Evolutionary conservation across 2,329 filamentous ascomycete species (phyloP), one percentile per base, ranked within the genome.

Genomic region (Ceratocystiopsis minuta): DNA sequence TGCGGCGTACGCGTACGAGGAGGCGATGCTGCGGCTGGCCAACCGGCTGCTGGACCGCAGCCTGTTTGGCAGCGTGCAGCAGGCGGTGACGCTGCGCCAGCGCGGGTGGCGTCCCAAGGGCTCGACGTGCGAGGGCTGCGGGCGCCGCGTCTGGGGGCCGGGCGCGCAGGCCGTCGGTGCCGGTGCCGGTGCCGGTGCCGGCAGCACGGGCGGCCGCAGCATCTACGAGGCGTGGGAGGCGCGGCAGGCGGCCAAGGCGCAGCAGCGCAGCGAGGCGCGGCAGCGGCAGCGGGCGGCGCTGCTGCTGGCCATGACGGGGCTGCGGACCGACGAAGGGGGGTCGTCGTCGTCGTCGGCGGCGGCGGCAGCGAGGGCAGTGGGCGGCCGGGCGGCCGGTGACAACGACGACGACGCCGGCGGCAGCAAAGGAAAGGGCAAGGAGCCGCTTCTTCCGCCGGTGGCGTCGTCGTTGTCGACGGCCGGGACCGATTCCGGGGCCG

Each of bases 1-100:
- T 60, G 78, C 88, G 0, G 88, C 90, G 0, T 98, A 98, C 56
- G 80, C 86, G 0, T 95, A 96, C 55, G 90, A 98, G 58, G 83
- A 88, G 56, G 87, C 82, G 0, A 82, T 98, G 15, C 69, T 98
- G 16, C 69, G 72, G 2, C 72, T 98, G 3, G 85, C 90, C 1
- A 93, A 88, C 55, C 72, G 80, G 4, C 75, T 98, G 43, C 67
- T 98, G 0, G 87, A 93, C 48, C 79, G 85, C 50, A 90, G 90
- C 52, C 68, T 94, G 6, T 98, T 96, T 53, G 72, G 80, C 35
- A 80, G 83, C 48, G 84, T 98, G 33, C 67, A 76, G 36, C 72
- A 82, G 50, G 78, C 85, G 6, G 75, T 81, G 9, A 67, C 72
- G 42, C 69, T 90, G 6, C 70, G 90, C 3, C 80, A 87, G 57